Base-by-base conservation (phyloP, 2,329 filamentous ascomycete genomes). In the Calonectria multiphialidica region DNA sequence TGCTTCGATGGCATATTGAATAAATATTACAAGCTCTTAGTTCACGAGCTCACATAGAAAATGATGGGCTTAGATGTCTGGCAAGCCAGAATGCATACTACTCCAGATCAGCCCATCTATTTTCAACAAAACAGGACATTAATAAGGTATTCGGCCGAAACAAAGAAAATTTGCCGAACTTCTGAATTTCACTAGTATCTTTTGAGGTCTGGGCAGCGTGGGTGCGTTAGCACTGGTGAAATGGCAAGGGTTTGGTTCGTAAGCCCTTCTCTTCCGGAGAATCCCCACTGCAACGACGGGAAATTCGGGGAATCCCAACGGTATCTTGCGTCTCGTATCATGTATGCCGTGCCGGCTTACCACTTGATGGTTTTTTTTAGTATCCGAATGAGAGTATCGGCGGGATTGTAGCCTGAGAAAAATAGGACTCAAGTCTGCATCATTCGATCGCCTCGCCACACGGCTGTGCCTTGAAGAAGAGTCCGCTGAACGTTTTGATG, bases 231-330 rank as follows among this genome's bases (percentile, higher is more conserved):
- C 16, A 37, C 21, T 57, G n/a, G 25, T 40, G 33, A 16, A 23
- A 9, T 5, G 37, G 12, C 33, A 23, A n/a, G 53, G 61, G 61
- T 15, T n/a, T 37, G 13, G 12, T 49, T 33, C 10, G 16, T 35
- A 33, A 45, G 23, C 64, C 49, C 7, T 30, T 57, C 13, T 21
- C 25, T 61, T 44, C 30, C 66, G 66, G 66, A 68, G 59, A 63
- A 63, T 68, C 61, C 66, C 45, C 66, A 55, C 57, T 47, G 35
- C n/a, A 35, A 57, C 30, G 28, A 44, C 66, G 66, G 66, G 45
- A n/a, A 44, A 63, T 68, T 68, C 66, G 66, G 66, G 57, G 35
- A 68, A 68, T 68, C 57, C 66, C 61, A 40, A 33, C 57, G 35
- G 66, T 35, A 50, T 55, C 45, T 49, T 68, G n/a, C 44, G 28